Evolutionary conservation across 2,329 filamentous ascomycete genomes (phyloP).

Genomic region (Juglanconis sp.): DNA sequence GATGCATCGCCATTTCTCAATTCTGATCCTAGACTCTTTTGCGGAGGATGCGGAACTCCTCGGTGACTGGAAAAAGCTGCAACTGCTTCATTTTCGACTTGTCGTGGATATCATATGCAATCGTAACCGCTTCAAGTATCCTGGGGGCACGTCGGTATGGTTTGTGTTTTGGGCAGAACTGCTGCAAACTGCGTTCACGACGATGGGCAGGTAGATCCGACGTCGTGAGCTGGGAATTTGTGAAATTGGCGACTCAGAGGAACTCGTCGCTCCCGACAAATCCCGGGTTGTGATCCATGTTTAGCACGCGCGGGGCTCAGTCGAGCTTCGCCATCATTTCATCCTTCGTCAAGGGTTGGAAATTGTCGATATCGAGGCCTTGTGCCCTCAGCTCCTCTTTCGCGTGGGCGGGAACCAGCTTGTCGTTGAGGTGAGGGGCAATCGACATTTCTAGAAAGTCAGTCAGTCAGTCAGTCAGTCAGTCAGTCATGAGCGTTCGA

Average conservation of each 20-base stretch:
- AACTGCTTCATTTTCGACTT: conserved; percentile 8
- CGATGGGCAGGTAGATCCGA: conserved; percentile 15
- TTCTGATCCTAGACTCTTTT: conserved; percentile 2
- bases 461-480: conserved; percentile 20
- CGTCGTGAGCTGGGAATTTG: conserved; percentile 4
- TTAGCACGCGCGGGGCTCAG: conserved; percentile 51
- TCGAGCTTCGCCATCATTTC: conserved; percentile 98
- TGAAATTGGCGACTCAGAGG: conserved; percentile 1
- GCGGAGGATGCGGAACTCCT: not conserved
- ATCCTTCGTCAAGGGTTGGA: conserved; percentile 85
- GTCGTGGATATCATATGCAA: conserved; percentile 12
- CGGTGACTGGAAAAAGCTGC: conserved; percentile 12
- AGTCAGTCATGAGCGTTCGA: conserved; percentile 21
- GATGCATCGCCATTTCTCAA: not conserved
- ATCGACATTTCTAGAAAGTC: conserved; percentile 82
- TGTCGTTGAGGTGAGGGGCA: conserved; percentile 78
- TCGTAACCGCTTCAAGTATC: conserved; percentile 8
- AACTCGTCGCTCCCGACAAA: conserved; percentile 13
- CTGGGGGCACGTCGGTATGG: conserved; percentile 10
- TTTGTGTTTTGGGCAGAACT: conserved; percentile 8
- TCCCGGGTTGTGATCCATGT: conserved; percentile 11
- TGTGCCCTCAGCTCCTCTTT: conserved; percentile 69
- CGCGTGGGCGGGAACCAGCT: conserved; percentile 82
- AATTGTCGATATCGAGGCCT: conserved; percentile 89
- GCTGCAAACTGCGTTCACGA: conserved; percentile 7